Percentiles rank a stretch among this genome's conserved stretches.
Conservation (phyloP, 306 rosid species). For the Cucurbita moschata region DNA sequence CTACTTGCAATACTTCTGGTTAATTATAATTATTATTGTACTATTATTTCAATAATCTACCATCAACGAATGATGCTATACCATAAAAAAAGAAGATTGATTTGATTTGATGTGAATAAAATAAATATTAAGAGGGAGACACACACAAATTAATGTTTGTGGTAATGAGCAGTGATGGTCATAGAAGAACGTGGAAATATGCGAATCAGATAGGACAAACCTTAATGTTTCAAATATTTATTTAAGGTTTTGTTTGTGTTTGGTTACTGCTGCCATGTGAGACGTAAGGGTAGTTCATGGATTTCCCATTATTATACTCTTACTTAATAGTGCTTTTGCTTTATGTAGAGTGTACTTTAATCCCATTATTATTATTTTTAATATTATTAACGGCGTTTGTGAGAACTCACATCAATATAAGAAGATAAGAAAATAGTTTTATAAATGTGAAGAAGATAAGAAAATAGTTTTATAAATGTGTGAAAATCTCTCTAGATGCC, state of each 20-base stretch:
- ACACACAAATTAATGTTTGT: not conserved
- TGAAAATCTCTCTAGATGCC: no score
- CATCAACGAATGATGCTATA: not conserved
- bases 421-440: not conserved
- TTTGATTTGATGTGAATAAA: not conserved
- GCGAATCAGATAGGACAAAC: not conserved
- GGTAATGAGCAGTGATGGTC: not conserved
- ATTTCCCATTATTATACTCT: not conserved
- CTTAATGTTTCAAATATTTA: not conserved
- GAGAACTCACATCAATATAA: not conserved
- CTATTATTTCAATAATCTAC: not conserved
- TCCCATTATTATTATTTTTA: not conserved
- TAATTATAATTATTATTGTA: not conserved
- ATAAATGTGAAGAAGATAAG: no score
- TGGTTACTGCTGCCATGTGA: not conserved
- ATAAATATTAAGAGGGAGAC: not conserved
- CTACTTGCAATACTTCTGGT: not conserved
- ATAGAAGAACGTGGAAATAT: not conserved
- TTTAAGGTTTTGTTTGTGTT: not conserved
- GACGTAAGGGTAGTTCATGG: not conserved
- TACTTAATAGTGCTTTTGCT: not conserved
- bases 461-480: no score
- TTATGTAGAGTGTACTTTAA: not conserved
- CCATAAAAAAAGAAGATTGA: not conserved
- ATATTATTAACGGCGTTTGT: not conserved